Base-by-base conservation (phyloP, 345 rosid species). In the Aquilaria yunnanensis region DNA sequence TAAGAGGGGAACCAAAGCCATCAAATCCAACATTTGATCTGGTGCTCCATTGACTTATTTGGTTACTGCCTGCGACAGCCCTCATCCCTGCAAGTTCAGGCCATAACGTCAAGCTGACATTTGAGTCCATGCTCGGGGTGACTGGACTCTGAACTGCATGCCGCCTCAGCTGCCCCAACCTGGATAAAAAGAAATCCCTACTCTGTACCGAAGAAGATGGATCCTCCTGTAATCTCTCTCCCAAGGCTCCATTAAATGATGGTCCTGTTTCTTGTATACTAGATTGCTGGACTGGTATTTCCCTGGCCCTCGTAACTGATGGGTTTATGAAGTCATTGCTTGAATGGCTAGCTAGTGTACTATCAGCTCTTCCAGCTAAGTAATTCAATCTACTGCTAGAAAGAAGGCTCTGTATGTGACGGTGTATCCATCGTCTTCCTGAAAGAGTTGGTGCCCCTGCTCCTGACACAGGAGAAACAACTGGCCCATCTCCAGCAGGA, bases 341-440 rank as follows among this genome's bases (percentile, higher is more conserved):
- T 63, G 65, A 60, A 37, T 37, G 43, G 75, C 78, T 79, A 67
- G 74, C 65, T 61, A 80, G 63, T 63, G 81, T 67, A 14, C 72
- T 46, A 50, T 80, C 84, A 59, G 47, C 49, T 67, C 87, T 81
- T 66, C 75, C 59, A 59, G 82, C 66, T 79, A 83, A 51, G 60
- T 47, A 60, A 63, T 59, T 53, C 70, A 77, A 71, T 62, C 97
- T 82, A 71, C 70, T 85, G 52, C 70, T 56, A 29, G 86, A 75
- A 66, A 87, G 80, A 57, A 90, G 77, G 53, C 76, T 85, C 51
- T 89, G 96, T 67, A 91, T 89, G 65, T 81, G 96, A 30, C 97
- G 89, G 60, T 91, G 92, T 75, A 85, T 74, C 84, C 82, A 78
- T 51, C 99, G 87, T 59, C 99, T 84, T 32, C 84, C 83, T 1